These are phyloP conservation scores for Knufia petricola DNA, from an alignment of 2,329 filamentous ascomycete genomes.

Conservation along the genomic window DNA sequence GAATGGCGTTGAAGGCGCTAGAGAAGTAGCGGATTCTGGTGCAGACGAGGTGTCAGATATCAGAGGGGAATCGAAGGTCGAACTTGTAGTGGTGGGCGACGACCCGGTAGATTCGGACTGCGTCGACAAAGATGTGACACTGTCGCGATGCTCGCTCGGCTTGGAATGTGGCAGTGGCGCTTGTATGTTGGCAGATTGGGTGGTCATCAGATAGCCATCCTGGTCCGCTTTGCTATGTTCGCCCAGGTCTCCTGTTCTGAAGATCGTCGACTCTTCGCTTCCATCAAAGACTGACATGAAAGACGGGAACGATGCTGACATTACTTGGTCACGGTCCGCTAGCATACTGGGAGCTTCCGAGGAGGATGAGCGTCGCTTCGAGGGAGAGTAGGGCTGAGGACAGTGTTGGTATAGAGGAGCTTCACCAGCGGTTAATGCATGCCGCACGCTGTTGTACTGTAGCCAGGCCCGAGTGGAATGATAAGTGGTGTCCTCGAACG, in stretches of 20 bases:
- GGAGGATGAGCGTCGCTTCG: conserved; percentile 17
- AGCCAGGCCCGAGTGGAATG: neutral
- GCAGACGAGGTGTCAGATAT: conserved; percentile 87
- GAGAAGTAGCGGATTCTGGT: conserved; percentile 74
- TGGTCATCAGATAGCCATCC: conserved; percentile 6
- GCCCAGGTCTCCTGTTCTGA: neutral
- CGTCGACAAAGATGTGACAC: conserved; percentile 42
- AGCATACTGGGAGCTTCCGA: conserved; percentile 19
- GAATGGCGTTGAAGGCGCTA: conserved; percentile 48
- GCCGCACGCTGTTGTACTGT: neutral
- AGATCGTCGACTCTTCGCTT: conserved; percentile 8
- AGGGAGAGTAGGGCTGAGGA: conserved; percentile 7
- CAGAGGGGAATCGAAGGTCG: conserved; percentile 83
- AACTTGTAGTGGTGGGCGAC: conserved; percentile 87
- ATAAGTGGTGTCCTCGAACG: conserved; percentile 19
- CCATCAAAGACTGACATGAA: conserved; percentile 22
- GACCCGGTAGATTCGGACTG: conserved; percentile 85
- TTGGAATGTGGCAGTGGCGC: neutral
- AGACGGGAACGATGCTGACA: conserved; percentile 21
- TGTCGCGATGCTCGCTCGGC: conserved; percentile 31
- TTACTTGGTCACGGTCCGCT: conserved; percentile 18
- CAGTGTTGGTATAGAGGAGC: neutral
- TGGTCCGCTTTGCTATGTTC: conserved; percentile 2
- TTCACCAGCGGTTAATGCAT: conserved; percentile 2
- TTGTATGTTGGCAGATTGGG: conserved; percentile 1